Evolutionary conservation across 2,329 filamentous ascomycete species (phyloP).

Genomic region (Sarocladium kiliense): DNA sequence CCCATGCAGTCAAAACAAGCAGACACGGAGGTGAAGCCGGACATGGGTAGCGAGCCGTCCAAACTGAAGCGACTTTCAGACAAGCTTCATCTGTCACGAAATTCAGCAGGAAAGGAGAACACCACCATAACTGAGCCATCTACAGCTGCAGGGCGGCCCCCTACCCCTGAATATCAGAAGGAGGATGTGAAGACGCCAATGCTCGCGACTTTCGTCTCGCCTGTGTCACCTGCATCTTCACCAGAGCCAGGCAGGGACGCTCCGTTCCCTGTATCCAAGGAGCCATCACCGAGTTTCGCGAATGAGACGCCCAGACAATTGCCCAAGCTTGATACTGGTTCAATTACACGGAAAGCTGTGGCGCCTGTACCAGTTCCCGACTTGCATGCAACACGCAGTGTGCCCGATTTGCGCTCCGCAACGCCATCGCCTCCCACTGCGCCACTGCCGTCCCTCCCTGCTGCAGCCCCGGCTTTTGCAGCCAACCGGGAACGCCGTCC

Average conservation of each 20-base stretch:
- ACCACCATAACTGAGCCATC: slow-evolving; percentile 13
- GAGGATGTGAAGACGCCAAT: slow-evolving; percentile 34
- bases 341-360: slow-evolving; percentile 22
- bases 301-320: slow-evolving; percentile 11
- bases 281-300: slow-evolving; percentile 10
- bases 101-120: slow-evolving; percentile 18
- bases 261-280: slow-evolving; percentile 8
- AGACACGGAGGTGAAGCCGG: slow-evolving; percentile 8
- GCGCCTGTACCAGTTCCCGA: slow-evolving; percentile 15
- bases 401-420: slow-evolving; percentile 16
- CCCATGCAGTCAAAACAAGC: slow-evolving; percentile 14
- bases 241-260: slow-evolving; percentile 25
- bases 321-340: slow-evolving; percentile 15
- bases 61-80: slow-evolving; percentile 26
- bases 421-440: slow-evolving; percentile 16
- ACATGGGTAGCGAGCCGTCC: slow-evolving; percentile 15
- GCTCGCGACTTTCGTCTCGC: slow-evolving; percentile 32
- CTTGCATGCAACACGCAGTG: slow-evolving; percentile 18
- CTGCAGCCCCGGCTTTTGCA: not conserved
- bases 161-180: slow-evolving; percentile 44
- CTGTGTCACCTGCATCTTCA: slow-evolving; percentile 40
- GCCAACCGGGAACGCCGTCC: slow-evolving; percentile 3
- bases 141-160: slow-evolving; percentile 30
- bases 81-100: slow-evolving; percentile 20
- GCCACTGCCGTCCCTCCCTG: slow-evolving; percentile 15